A percentile compares a stretch with the other conserved stretches of the same genome.
Evolutionary conservation across 1,139 yeast species (phyloP).

Genomic region (Nadsonia commutata): DNA sequence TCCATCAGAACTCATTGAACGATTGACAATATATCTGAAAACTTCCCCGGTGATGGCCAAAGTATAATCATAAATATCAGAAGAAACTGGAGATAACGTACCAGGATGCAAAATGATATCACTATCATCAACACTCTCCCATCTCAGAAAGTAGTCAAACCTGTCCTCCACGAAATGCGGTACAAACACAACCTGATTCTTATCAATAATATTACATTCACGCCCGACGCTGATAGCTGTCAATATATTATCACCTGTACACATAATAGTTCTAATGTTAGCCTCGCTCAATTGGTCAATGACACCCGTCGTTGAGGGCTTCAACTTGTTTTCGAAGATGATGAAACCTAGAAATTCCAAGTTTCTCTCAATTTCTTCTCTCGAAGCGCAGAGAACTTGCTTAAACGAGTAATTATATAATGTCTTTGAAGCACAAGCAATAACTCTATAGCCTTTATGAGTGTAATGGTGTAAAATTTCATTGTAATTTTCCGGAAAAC

Average conservation of each 20-base stretch:
- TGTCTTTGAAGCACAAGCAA: constrained; percentile 74
- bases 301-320: constrained; percentile 49
- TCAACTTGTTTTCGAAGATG: constrained; percentile 80
- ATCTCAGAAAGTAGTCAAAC: constrained; percentile 13
- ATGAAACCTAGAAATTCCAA: constrained; percentile 76
- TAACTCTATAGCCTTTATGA: constrained; percentile 85
- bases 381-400: constrained; percentile 20
- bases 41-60: constrained; percentile 89
- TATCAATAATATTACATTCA: constrained; percentile 56
- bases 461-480: constrained; percentile 71
- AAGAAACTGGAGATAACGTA: constrained; percentile 37
- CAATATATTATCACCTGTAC: constrained; percentile 91
- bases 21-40: constrained; percentile 54
- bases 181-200: constrained; percentile 39
- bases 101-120: constrained; percentile 36
- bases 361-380: constrained; percentile 55
- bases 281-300: constrained; percentile 49
- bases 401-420: constrained; percentile 25
- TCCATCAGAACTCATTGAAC: background rate
- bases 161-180: constrained; percentile 38
- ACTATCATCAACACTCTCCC: constrained; percentile 28
- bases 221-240: constrained; percentile 90
- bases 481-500: constrained; percentile 63
- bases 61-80: constrained; percentile 31
- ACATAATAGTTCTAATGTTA: constrained; percentile 74